Base-by-base conservation (phyloP, 805 yeast species). In the Myxozyma geophila region DNA sequence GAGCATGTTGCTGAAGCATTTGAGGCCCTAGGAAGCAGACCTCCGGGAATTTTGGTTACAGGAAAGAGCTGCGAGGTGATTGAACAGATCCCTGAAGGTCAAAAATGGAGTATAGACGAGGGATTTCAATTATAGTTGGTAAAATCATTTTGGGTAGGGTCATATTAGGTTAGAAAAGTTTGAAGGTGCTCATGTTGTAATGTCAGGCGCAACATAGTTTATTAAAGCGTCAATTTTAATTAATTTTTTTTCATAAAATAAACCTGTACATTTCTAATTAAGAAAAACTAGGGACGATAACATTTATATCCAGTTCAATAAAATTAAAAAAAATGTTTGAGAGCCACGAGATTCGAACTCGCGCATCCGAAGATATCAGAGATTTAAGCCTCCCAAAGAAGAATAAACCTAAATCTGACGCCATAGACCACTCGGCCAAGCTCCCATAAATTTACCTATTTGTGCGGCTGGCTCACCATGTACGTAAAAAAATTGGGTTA, bases 31-130 rank as follows among this genome's bases (percentile, higher is more conserved):
- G 98, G 97, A 0, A 87, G 95, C 12, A 80, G 97, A 67, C 98
- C 98, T 0, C 98, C 98, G 0, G 98, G 98, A 0, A 78, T 93
- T 59, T 79, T 93, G 48, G 87, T 93, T 1, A 83, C 90, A 0
- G 98, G 98, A 0, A 80, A 82, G 66, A 87, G 93, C 0, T 92
- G 97, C 69, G 81, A 81, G 10, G 87, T 85, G 0, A 73, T 85
- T 17, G 70, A 71, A 37, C 66, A 70, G 37, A 48, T 70, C 3
- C 59, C 70, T 0, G 73, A 64, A 12, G 68, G 60, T 0, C 75
- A 71, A 33, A 74, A 71, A 41, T 83, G 87, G 87, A 58, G 67
- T 0, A 79, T 83, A 1, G 84, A 82, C 64, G 86, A 83, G 68
- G 84, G 85, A 8, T 64, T 55, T 23, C 33, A 55, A 37, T 40